phyloP scores from a whole-genome alignment of 768 basidiomycete species.

The Mycena floridula region DNA sequence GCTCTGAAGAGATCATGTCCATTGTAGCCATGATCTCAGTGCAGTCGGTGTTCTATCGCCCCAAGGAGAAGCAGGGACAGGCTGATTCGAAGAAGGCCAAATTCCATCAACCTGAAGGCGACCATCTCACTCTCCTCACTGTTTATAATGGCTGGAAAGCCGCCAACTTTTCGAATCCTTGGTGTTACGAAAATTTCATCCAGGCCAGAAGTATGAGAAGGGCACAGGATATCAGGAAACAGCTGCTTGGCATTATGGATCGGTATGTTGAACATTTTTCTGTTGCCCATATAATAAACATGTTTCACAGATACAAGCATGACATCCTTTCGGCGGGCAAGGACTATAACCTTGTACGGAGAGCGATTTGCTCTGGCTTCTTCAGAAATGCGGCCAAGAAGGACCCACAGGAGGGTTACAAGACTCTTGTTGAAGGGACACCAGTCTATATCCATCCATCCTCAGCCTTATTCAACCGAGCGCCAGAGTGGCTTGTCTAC shows the following conservation, averaged over 20 bases:
- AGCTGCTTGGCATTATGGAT: conserved; percentile 98
- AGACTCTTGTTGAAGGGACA: conserved; percentile 95
- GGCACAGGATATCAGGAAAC: conserved; percentile 97
- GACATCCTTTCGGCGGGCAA: conserved; percentile 89
- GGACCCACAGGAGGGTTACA: conserved; percentile 97
- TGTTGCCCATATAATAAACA: conserved; percentile 5
- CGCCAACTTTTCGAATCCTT: conserved; percentile 94
- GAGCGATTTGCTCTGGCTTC: conserved; percentile 95
- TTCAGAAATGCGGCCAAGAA: conserved; percentile 99
- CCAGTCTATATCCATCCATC: conserved; percentile 99
- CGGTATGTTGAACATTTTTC: conserved; percentile 42
- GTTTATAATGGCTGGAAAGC: conserved; percentile 99
- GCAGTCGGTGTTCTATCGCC: conserved; percentile 94
- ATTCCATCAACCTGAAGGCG: conserved; percentile 98
- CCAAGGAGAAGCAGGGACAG: conserved; percentile 99
- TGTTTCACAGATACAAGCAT: conserved; percentile 76
- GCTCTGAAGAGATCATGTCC: conserved; percentile 96
- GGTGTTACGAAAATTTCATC: conserved; percentile 99
- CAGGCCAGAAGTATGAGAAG: conserved; percentile 96
- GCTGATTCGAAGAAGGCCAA: conserved; percentile 99
- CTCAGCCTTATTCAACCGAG: conserved; percentile 92
- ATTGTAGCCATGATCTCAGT: conserved; percentile 98
- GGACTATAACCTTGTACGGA: conserved; percentile 89
- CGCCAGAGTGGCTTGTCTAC: conserved; percentile 94
- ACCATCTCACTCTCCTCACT: conserved; percentile 84